Evolutionary conservation across 78 protist species (phyloP).

Genomic region (Speleostelium caveatum): DNA sequence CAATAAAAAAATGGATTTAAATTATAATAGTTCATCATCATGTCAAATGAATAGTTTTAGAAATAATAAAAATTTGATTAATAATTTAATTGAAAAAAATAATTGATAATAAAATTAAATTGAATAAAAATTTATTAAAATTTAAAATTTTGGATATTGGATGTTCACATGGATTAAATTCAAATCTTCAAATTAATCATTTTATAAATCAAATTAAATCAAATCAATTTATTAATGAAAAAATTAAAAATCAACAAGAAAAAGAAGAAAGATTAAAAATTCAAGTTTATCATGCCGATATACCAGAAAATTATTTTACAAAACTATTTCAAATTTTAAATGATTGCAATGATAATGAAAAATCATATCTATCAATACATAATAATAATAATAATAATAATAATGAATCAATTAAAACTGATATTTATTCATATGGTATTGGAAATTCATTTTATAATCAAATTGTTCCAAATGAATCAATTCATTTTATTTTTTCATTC

Average conservation of each 20-base stretch:
- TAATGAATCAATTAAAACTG: no score
- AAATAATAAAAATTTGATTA: not conserved
- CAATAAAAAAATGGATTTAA: not conserved
- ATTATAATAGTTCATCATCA: not conserved
- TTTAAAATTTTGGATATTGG: conserved; percentile 22
- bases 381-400: no score
- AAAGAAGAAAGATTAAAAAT: not conserved
- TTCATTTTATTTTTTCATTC: conserved; percentile 4
- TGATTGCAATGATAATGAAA: not conserved
- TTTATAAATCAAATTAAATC: no score
- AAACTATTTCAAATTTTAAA: not conserved
- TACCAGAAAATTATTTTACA: conserved; percentile 2
- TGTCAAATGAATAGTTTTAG: not conserved
- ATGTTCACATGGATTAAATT: conserved; percentile 9
- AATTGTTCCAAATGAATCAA: not conserved
- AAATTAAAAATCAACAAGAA: not conserved
- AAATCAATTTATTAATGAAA: no score
- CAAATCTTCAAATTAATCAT: not conserved
- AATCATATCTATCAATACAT: no score
- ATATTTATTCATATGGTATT: conserved; percentile 18
- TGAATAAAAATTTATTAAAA: not conserved
- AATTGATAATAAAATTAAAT: not conserved
- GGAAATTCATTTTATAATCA: conserved; percentile 17
- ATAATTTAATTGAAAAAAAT: not conserved
- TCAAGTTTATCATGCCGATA: conserved; percentile 17